A percentile compares a stretch with the other conserved stretches of the same genome.
Evolutionary conservation across 2,329 filamentous ascomycete genomes (phyloP).

Genomic region (Pseudogymnoascus sp.): DNA sequence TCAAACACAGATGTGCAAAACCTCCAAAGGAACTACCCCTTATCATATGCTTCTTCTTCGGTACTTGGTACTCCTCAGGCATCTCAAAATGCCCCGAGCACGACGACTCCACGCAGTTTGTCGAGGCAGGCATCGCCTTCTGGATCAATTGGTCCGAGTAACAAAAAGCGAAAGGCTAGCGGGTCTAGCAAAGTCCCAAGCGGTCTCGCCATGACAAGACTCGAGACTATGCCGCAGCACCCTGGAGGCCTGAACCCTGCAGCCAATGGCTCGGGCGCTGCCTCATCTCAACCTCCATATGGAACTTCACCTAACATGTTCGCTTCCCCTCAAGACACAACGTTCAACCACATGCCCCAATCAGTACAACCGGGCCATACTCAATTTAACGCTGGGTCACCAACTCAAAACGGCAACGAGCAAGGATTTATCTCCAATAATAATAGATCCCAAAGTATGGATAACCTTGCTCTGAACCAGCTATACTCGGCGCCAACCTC

Average conservation of each 20-base stretch:
- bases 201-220: slow-evolving; percentile 72
- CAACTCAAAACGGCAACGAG: slow-evolving; percentile 62
- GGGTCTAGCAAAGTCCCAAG: slow-evolving; percentile 62
- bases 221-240: slow-evolving; percentile 48
- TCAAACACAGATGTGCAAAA: slow-evolving; percentile 59
- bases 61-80: slow-evolving; percentile 30
- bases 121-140: slow-evolving; percentile 71
- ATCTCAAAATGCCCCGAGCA: slow-evolving; percentile 34
- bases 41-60: slow-evolving; percentile 22
- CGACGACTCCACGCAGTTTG: slow-evolving; percentile 53
- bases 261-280: slow-evolving; percentile 33
- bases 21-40: slow-evolving; percentile 45
- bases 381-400: slow-evolving; percentile 53
- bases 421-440: slow-evolving; percentile 48
- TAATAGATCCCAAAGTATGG: slow-evolving; percentile 57
- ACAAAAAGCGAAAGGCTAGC: slow-evolving; percentile 80
- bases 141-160: slow-evolving; percentile 55
- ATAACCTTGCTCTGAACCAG: slow-evolving; percentile 57
- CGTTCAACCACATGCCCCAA: slow-evolving; percentile 21
- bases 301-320: slow-evolving; percentile 50
- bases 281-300: slow-evolving; percentile 40
- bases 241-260: slow-evolving; percentile 15
- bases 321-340: slow-evolving; percentile 33
- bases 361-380: slow-evolving; percentile 24
- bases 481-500: slow-evolving; percentile 69